These are phyloP conservation scores for Metarhizium humberi DNA, from an alignment of 2,329 filamentous ascomycete genomes.

Conservation along the genomic window DNA sequence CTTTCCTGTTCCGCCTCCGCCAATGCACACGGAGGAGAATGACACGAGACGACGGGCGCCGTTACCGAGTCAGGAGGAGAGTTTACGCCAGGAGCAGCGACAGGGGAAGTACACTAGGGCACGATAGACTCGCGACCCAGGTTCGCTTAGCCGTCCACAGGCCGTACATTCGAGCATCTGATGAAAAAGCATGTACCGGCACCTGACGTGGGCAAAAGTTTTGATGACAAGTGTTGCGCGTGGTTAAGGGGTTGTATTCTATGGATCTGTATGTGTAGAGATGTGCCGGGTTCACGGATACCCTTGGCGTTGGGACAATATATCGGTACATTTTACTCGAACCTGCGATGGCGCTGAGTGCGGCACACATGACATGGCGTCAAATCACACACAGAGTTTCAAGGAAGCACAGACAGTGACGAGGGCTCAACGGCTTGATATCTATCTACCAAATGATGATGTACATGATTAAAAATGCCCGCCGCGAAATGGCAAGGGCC, in stretches of 20 bases:
- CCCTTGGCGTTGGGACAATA: too few relatives aligned
- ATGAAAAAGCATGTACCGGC: background rate
- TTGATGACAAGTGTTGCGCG: background rate
- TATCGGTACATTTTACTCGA: too few relatives aligned
- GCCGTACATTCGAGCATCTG: background rate
- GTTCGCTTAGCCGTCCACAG: background rate
- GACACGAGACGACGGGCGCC: constrained; percentile 49
- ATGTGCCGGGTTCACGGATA: too few relatives aligned
- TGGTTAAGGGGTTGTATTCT: background rate
- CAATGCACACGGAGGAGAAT: constrained; percentile 25
- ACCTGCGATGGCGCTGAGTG: too few relatives aligned
- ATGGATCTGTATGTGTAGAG: too few relatives aligned
- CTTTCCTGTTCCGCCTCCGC: constrained; percentile 28
- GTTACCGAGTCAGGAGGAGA: constrained; percentile 76
- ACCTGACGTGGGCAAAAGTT: background rate
- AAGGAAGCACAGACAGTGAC: too few relatives aligned
- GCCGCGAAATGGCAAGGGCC: too few relatives aligned
- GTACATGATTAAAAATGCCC: too few relatives aligned
- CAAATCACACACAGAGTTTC: too few relatives aligned
- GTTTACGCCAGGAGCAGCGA: constrained; percentile 66
- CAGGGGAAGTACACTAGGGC: constrained; percentile 50
- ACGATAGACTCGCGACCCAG: constrained; percentile 23
- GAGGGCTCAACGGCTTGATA: too few relatives aligned
- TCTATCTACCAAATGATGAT: too few relatives aligned
- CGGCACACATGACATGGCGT: too few relatives aligned